phyloP scores from a whole-genome alignment of 2,329 filamentous ascomycete genomes.

The Pestalotiopsis sp. region DNA sequence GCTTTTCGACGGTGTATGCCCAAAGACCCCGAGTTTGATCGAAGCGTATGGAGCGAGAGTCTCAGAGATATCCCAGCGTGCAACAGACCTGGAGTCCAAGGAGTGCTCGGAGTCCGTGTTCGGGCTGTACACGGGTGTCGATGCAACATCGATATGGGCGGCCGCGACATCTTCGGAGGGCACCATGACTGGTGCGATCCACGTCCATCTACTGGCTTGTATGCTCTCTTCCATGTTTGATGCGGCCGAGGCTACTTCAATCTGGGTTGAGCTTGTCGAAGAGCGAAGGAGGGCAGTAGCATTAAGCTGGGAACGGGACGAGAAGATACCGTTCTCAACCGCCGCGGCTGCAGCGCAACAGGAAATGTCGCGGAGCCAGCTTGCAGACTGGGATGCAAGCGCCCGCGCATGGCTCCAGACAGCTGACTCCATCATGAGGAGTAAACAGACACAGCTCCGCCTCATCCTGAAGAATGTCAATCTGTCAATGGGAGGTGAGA shows the following conservation, averaged over 20 bases:
- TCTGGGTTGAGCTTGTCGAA: constrained; percentile 37
- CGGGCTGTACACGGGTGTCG: constrained; percentile 24
- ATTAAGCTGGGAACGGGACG: constrained; percentile 1
- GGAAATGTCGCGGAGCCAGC: constrained; percentile 23
- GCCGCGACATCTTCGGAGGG: constrained; percentile 30
- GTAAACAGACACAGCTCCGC: constrained; percentile 13
- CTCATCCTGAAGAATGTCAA: constrained; percentile 17
- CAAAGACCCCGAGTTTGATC: constrained; percentile 34
- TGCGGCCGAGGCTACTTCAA: constrained; percentile 29
- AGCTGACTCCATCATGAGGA: constrained; percentile 26
- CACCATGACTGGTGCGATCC: constrained; percentile 18
- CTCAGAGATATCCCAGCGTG: constrained; percentile 10
- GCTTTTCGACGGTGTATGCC: constrained; percentile 38
- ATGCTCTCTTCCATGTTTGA: constrained; percentile 36
- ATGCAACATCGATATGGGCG: constrained; percentile 33
- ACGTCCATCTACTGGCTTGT: constrained; percentile 34
- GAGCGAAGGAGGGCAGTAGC: constrained; percentile 16
- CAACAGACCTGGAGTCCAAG: not conserved
- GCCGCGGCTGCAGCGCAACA: constrained; percentile 12
- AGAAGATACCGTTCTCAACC: not conserved
- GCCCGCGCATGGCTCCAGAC: constrained; percentile 34
- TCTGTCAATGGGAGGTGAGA: constrained; percentile 1
- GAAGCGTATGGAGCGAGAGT: constrained; percentile 23
- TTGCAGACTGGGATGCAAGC: constrained; percentile 35
- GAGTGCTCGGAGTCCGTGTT: constrained; percentile 5